Percentiles rank a stretch among this genome's conserved stretches.
Conservation (phyloP, 495 filamentous ascomycete species). For the Penicillium longicatenatum region DNA sequence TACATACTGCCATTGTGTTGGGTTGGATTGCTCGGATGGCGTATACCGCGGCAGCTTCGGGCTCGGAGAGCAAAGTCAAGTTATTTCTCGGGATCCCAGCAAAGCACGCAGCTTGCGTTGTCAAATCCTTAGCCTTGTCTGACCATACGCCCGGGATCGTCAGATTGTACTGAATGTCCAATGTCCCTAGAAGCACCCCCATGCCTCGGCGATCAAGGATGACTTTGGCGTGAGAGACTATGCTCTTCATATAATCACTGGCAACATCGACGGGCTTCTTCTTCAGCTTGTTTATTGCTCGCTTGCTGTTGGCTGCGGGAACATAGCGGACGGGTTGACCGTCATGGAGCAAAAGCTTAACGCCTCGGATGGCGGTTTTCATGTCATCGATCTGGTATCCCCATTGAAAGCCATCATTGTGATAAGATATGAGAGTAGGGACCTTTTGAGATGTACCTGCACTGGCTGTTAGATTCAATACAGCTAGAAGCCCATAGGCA, state of each 20-base stretch:
- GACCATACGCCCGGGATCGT: slow-evolving; percentile 61
- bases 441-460: slow-evolving; percentile 46
- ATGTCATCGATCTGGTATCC: slow-evolving; percentile 40
- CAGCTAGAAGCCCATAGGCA: not conserved
- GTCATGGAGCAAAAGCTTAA: slow-evolving; percentile 43
- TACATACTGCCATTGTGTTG: slow-evolving; percentile 24
- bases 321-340: slow-evolving; percentile 19
- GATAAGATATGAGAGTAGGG: slow-evolving; percentile 48
- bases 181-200: slow-evolving; percentile 15
- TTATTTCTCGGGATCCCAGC: slow-evolving; percentile 47
- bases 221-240: slow-evolving; percentile 38
- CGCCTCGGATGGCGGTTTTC: slow-evolving; percentile 28
- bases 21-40: slow-evolving; percentile 40
- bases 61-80: slow-evolving; percentile 59
- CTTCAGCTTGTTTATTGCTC: slow-evolving; percentile 17
- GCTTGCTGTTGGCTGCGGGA: slow-evolving; percentile 20
- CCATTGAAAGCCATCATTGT: slow-evolving; percentile 34
- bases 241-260: slow-evolving; percentile 42
- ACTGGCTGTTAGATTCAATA: not conserved
- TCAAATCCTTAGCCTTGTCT: slow-evolving; percentile 51
- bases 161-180: slow-evolving; percentile 40
- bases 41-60: slow-evolving; percentile 61
- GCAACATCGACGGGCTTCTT: slow-evolving; percentile 39
- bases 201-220: slow-evolving; percentile 35
- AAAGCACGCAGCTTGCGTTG: slow-evolving; percentile 41